Base-by-base conservation (phyloP, 805 yeast species). In the Starmerella etchellsii region DNA sequence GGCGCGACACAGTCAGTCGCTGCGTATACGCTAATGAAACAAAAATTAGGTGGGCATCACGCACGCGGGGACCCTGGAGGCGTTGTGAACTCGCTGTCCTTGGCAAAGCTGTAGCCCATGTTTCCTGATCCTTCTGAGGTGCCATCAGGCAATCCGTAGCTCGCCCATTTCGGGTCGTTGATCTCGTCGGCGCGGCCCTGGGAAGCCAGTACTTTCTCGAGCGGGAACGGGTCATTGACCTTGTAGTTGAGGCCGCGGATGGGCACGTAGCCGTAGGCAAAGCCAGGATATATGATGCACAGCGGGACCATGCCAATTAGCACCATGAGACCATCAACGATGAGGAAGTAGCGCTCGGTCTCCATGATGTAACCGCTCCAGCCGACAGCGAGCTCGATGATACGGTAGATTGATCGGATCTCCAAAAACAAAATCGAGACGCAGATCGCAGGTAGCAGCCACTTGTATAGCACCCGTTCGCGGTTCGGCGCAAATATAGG, bases 311-410 rank as follows among this genome's bases (percentile, higher is more conserved):
- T 54, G 0, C 78, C 71, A 3, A 76, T 34, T 0, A 70, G 55
- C 59, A 78, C 67, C 79, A 78, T 73, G 39, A 78, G 53, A 2
- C 75, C 76, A 50, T 79, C 87, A 16, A 78, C 58, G 15, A 70
- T 64, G 55, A 78, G 62, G 51, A 78, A 71, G 51, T 70, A 76
- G 34, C 64, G 58, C 55, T 79, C 84, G 40, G 70, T 73, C 2
- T 67, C 63, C 36, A 81, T 78, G 13, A 84, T 62, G 42, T 58
- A 65, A 1, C 94, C 88, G 6, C 54, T 44, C 79, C 87, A 81
- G 13, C 87, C 88, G 53, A 76, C 74, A 2, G 75, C 59, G 43
- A 84, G 64, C 59, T 84, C 95, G 29, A 72, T 67, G 24, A 81
- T 68, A 55, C 94, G 70, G 60, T 81, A 83, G 31, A 76, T 63